These are phyloP conservation scores for Cruciata laevipes DNA, from an alignment of 257 asterid species.

Conservation along the genomic window DNA sequence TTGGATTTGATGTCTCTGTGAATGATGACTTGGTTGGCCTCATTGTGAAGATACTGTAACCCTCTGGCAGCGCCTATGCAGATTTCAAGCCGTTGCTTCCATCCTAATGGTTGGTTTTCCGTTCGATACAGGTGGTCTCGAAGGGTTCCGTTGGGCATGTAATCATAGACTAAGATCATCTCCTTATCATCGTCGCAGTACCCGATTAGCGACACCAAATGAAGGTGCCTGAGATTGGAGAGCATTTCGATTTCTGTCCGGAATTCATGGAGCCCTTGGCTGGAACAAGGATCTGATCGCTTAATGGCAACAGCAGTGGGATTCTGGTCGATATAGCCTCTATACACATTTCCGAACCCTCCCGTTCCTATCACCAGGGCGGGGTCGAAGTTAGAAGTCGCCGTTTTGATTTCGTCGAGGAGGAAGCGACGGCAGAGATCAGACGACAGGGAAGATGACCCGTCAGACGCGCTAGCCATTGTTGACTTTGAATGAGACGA, in stretches of 20 bases:
- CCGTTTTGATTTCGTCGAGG: constrained; percentile 39
- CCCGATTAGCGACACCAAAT: constrained; percentile 39
- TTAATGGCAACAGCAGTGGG: constrained; percentile 40
- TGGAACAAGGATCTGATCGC: constrained; percentile 36
- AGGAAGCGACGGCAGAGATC: constrained; percentile 31
- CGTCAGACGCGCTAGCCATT: constrained; percentile 18
- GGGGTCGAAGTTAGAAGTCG: constrained; percentile 36
- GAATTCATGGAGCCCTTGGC: constrained; percentile 51
- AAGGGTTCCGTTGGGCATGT: constrained; percentile 46
- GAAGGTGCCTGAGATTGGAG: constrained; percentile 48
- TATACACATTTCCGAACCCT: constrained; percentile 61
- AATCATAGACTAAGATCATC: constrained; percentile 48
- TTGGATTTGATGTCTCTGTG: constrained; percentile 16
- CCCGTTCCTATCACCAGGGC: constrained; percentile 38
- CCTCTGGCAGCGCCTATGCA: constrained; percentile 59
- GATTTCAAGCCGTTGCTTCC: constrained; percentile 57
- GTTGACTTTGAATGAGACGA: constrained; percentile 27
- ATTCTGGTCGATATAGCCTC: constrained; percentile 30
- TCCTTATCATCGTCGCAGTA: constrained; percentile 53
- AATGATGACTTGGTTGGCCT: too few relatives aligned
- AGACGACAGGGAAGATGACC: constrained; percentile 23
- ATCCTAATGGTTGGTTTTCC: constrained; percentile 31
- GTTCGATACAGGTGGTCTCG: constrained; percentile 42
- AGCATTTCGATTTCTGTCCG: constrained; percentile 56
- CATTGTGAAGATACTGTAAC: constrained; percentile 51